Percentiles rank a stretch among this genome's conserved stretches.
phyloP scores from a whole-genome alignment of 306 rosid species.

The Rosa persica region DNA sequence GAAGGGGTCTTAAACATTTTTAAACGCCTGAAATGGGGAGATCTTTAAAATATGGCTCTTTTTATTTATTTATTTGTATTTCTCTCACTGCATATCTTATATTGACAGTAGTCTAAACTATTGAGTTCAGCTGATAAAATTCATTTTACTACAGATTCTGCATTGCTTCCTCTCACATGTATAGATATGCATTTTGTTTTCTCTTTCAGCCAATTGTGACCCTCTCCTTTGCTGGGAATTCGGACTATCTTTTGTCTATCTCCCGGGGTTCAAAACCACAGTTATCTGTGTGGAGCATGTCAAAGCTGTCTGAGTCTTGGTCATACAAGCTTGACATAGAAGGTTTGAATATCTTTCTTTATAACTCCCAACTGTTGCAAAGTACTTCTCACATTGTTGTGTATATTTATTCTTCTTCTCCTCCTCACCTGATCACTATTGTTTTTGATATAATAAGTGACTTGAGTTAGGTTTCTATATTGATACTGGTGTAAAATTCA shows the following conservation, averaged over 20 bases:
- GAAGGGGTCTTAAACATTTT: background rate
- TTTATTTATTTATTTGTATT: background rate
- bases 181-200: background rate
- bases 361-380: background rate
- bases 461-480: background rate
- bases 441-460: background rate
- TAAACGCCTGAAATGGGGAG: background rate
- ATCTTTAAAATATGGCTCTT: background rate
- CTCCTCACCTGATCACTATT: background rate
- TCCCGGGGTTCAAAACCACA: constrained; percentile 73
- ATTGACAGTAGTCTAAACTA: background rate
- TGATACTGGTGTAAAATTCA: background rate
- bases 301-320: constrained; percentile 65
- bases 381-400: background rate
- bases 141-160: background rate
- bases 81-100: background rate
- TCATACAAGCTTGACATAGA: constrained; percentile 83
- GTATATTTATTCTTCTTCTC: background rate
- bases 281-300: constrained; percentile 70
- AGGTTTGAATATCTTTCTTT: constrained; percentile 46
- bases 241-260: constrained; percentile 69
- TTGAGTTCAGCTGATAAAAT: background rate
- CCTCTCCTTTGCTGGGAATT: constrained; percentile 74
- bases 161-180: background rate
- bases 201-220: constrained; percentile 60